phyloP scores from a whole-genome alignment of 1,284 basidiomycete genomes.

The Ceratobasidium sp. region DNA sequence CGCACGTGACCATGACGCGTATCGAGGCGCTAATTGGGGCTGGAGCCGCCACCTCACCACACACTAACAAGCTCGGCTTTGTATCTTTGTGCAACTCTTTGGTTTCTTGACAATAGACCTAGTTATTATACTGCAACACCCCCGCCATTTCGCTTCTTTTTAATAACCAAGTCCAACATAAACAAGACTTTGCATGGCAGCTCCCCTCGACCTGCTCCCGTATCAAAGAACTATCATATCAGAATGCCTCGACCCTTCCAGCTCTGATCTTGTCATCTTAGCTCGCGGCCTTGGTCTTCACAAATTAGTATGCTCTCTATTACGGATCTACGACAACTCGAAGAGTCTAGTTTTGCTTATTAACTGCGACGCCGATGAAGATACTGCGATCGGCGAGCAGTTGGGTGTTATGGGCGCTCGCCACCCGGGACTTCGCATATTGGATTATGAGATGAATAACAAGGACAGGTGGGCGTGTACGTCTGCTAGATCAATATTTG shows the following conservation, averaged over 20 bases:
- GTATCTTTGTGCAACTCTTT: not conserved
- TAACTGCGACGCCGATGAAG: conserved; percentile 88
- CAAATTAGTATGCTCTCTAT: conserved; percentile 81
- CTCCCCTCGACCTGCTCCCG: conserved; percentile 51
- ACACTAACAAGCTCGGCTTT: not conserved
- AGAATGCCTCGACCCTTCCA: conserved; percentile 66
- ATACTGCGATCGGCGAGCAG: conserved; percentile 91
- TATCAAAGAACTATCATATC: conserved; percentile 59
- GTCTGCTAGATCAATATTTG: not conserved
- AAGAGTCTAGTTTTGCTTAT: conserved; percentile 87
- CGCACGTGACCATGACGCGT: conserved; percentile 10
- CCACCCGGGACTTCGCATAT: conserved; percentile 83
- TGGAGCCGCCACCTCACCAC: conserved; percentile 11
- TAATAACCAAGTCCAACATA: not conserved
- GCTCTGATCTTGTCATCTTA: conserved; percentile 84
- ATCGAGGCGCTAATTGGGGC: not conserved
- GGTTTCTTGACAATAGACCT: not conserved
- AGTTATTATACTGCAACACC: not conserved
- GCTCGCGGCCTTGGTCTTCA: conserved; percentile 89
- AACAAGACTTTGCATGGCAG: not conserved
- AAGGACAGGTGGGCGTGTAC: conserved; percentile 73
- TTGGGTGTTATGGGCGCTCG: conserved; percentile 91
- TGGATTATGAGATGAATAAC: conserved; percentile 85
- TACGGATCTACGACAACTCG: conserved; percentile 93
- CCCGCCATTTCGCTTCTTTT: not conserved